Evolutionary conservation across 306 rosid species (phyloP), one percentile per base, ranked within the genome.

Genomic region (Glycine tomentella): DNA sequence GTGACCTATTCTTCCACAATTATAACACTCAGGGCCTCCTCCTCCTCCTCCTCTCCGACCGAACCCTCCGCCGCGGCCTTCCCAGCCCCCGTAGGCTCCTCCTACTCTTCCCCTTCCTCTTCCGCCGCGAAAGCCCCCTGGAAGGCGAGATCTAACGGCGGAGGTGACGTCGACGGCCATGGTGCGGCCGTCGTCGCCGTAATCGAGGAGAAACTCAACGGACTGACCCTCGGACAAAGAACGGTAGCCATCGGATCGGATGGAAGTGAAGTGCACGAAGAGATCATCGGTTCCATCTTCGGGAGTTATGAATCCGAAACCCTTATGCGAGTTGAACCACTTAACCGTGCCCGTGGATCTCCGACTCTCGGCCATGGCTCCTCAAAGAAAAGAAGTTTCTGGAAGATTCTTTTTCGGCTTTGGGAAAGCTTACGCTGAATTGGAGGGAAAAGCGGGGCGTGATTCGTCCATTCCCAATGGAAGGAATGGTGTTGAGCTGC

Each of bases 211-310:
- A 72, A 87, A 93, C 77, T 93, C 92, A 11, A 93, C 91, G 3
- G 75, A 52, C 80, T 93, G 93, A 51, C 90, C 94, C 80, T 91
- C 91, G 1, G 78, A 86, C 33, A 93, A 72, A 46, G 91, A 89
- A 3, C 97, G 91, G 75, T 82, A 91, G 2, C 97, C 97, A 12
- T 82, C 91, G 82, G 94, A 93, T 16, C 75, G 88, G 87, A 93
- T 93, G 16, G 97, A 86, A 16, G 97, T 91, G 82, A 91, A 91
- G 84, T 93, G 97, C 4, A 93, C 97, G 83, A 93, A 93, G 83
- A 93, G 94, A 69, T 93, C 97, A 0, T 87, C 92, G 50, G 80
- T 72, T 9, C 89, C 94, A 6, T 85, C 92, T 15, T 88, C 84
- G 1, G 97, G 91, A 25, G 91, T 85, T 14, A 93, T 93, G 89